Base-by-base conservation (phyloP, 371 early-diverging fungal genomes). In the Choanephora cucurbitarum region DNA sequence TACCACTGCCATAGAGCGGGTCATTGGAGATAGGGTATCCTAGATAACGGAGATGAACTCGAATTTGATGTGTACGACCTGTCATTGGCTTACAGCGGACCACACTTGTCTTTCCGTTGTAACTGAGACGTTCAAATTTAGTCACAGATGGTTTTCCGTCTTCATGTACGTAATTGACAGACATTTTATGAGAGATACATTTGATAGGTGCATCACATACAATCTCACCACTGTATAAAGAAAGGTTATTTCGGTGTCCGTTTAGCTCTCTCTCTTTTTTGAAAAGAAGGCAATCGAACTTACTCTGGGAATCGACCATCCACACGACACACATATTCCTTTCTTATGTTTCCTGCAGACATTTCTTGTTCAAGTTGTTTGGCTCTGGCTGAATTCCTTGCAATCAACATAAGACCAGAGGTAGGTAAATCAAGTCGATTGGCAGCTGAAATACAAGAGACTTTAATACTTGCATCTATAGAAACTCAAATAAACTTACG, bases 21-120 rank as follows among this genome's bases (percentile, higher is more conserved):
- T 99, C 99, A 69, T 99, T 97, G 24, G 90, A 91, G 43, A 99
- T 99, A 0, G 99, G 98, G 64, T 86, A 86, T 0, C 99, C 99
- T 3, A 99, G 79, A 66, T 83, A 92, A 69, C 93, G 91, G 19
- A 99, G 71, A 72, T 99, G 99, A n/a, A 99, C 98, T 51, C 99
- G 88, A 61, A 99, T 99, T 73, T 99, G 99, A 68, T 99, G 99
- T 1, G 99, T 97, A 41, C 99, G 82, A 3, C 99, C 99, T 1
- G 99, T 99, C 32, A 91, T 66, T 0, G 99, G 99, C 44, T 84
- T 73, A 72, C 88, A 87, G 47, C 69, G 58, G 14, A 91, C 81
- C 1, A 93, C 79, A 53, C 89, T 88, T 0, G 90, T 84, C 13
- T 60, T 48, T 0, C 87, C 85, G 56, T 91, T 91, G 50, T 77